These are phyloP conservation scores for Orbilia oligospora DNA, from an alignment of 2,329 filamentous ascomycete species.

Conservation along the genomic window DNA sequence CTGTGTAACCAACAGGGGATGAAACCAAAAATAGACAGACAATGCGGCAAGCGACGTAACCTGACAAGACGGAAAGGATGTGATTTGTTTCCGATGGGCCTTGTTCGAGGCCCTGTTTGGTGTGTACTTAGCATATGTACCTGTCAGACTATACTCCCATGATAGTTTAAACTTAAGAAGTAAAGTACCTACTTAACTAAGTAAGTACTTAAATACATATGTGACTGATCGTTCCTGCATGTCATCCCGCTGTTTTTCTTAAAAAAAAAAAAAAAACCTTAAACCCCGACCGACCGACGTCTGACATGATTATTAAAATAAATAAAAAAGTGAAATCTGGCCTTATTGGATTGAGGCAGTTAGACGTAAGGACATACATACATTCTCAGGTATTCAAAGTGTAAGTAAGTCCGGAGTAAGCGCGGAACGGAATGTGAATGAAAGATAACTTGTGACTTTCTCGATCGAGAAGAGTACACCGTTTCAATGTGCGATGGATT, in stretches of 20 bases:
- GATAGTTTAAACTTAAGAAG: not conserved
- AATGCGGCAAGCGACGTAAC: not conserved
- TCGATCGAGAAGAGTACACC: constrained; percentile 25
- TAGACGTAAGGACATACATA: too few species aligned
- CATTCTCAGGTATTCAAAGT: too few species aligned
- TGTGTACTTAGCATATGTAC: too few species aligned
- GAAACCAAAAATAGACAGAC: not conserved
- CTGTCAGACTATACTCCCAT: not conserved
- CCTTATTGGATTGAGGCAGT: not conserved
- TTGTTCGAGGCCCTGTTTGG: not conserved
- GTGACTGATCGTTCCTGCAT: not conserved
- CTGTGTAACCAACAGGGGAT: not conserved
- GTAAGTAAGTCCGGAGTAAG: too few species aligned
- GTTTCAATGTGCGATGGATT: constrained; percentile 14
- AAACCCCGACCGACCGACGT: not conserved
- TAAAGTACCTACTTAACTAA: too few species aligned
- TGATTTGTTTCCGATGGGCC: constrained; percentile 1
- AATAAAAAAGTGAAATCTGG: constrained; percentile 3
- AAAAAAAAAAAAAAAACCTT: too few species aligned
- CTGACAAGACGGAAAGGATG: constrained; percentile 3
- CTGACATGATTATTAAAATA: not conserved
- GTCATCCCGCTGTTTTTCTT: constrained; percentile 1
- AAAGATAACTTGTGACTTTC: not conserved
- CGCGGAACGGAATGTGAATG: too few species aligned
- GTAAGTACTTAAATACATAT: not conserved